phyloP scores from a whole-genome alignment of 495 filamentous ascomycete species.

The Annulohypoxylon nitens region DNA sequence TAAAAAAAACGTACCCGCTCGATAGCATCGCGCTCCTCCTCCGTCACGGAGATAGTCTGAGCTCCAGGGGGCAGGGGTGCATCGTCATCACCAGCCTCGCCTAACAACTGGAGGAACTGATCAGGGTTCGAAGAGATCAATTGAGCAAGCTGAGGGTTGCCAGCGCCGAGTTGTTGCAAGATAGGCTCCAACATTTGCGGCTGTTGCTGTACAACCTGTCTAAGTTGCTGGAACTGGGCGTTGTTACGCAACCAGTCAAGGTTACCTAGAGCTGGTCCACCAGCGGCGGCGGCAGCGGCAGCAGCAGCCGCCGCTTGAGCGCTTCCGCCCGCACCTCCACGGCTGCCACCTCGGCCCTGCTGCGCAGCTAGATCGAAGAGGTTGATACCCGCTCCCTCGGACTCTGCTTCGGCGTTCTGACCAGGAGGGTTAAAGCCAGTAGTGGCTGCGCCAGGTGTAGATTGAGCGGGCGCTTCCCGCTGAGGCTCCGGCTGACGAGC shows the following conservation, averaged over 20 bases:
- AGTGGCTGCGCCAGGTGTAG: slow-evolving; percentile 55
- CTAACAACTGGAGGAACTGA: slow-evolving; percentile 88
- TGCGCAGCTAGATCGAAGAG: slow-evolving; percentile 92
- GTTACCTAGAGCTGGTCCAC: slow-evolving; percentile 74
- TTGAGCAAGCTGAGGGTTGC: slow-evolving; percentile 93
- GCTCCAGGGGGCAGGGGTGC: slow-evolving; percentile 86
- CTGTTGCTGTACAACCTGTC: slow-evolving; percentile 96
- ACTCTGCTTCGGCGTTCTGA: slow-evolving; percentile 58
- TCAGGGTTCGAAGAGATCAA: slow-evolving; percentile 92
- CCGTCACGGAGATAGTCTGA: slow-evolving; percentile 89
- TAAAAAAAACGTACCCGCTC: slow-evolving; percentile 82
- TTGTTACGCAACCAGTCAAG: slow-evolving; percentile 97
- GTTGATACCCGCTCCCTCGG: slow-evolving; percentile 82
- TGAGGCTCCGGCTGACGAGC: slow-evolving; percentile 66
- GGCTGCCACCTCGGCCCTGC: slow-evolving; percentile 71
- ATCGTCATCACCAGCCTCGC: slow-evolving; percentile 83
- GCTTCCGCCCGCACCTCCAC: slow-evolving; percentile 48
- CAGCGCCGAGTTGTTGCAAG: slow-evolving; percentile 93
- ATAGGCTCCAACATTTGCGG: slow-evolving; percentile 99
- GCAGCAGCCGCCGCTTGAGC: slow-evolving; percentile 60
- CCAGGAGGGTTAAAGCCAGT: slow-evolving; percentile 49
- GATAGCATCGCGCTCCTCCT: slow-evolving; percentile 96
- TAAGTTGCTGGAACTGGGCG: slow-evolving; percentile 96
- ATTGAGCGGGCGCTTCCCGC: slow-evolving; percentile 54
- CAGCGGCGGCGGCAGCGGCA: slow-evolving; percentile 64